Percentiles rank a stretch among this genome's conserved stretches.
Evolutionary conservation across 768 basidiomycete species (phyloP).

Genomic region (Collybia sordida): DNA sequence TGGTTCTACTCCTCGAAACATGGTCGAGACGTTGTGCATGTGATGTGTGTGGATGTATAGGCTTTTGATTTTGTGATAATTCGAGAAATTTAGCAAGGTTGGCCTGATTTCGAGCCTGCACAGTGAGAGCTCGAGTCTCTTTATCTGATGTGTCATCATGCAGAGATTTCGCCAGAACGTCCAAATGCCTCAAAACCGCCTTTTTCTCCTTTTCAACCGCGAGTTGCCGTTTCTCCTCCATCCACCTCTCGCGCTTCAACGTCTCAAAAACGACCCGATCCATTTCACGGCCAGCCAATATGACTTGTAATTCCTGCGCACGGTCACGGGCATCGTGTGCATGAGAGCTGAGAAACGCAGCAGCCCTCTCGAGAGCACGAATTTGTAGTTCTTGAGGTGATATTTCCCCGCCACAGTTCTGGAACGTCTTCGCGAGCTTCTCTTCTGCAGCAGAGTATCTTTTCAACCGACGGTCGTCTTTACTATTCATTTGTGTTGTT

Average conservation of each 20-base stretch:
- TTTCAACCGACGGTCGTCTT: constrained; percentile 22
- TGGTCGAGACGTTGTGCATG: constrained; percentile 23
- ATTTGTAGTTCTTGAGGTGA: constrained; percentile 48
- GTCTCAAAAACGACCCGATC: constrained; percentile 36
- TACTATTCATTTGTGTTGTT: background rate
- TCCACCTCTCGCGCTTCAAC: constrained; percentile 48
- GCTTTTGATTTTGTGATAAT: constrained; percentile 29
- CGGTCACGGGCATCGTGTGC: constrained; percentile 44
- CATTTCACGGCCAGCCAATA: constrained; percentile 35
- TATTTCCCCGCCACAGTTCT: constrained; percentile 29
- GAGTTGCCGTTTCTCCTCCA: constrained; percentile 44
- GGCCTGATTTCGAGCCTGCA: constrained; percentile 25
- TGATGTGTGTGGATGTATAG: constrained; percentile 27
- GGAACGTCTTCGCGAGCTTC: constrained; percentile 35
- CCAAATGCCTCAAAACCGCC: constrained; percentile 33
- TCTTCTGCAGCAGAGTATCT: constrained; percentile 47
- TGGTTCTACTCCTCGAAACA: constrained; percentile 30
- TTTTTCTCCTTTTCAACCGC: constrained; percentile 36
- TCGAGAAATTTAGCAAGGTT: constrained; percentile 41
- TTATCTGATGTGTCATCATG: constrained; percentile 8
- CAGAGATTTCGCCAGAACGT: constrained; percentile 19
- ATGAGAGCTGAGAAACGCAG: constrained; percentile 39
- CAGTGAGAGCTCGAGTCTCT: constrained; percentile 9
- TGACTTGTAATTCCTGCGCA: constrained; percentile 35
- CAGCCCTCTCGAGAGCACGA: constrained; percentile 42